Base-by-base conservation (phyloP, 305 asterid species). In the Fraxinus baroniana region DNA sequence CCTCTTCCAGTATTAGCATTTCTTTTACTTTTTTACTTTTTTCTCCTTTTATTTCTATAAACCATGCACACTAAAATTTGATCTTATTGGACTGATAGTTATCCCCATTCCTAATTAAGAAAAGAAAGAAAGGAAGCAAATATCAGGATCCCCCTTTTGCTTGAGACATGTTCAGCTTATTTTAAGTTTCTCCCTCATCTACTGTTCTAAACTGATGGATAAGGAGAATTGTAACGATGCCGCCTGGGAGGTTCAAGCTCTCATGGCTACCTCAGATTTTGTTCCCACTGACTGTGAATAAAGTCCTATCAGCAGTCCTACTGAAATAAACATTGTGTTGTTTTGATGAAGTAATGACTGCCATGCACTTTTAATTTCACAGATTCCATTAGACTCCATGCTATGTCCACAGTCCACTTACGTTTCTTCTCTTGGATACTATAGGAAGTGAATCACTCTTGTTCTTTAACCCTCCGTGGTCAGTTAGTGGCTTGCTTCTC, bases 61-160 rank as follows among this genome's bases (percentile, higher is more conserved):
- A 72, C 66, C 80, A 32, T 81, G 78, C 78, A 20, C 39, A 46
- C 57, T 33, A 64, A 35, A 70, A 35, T 62, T 55, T 73, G 32
- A 35, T 60, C 52, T 1, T 66, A 49, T 72, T 74, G 81, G 57
- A 33, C 49, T 20, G 46, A 17, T 22, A 7, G 28, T 28, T 82
- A 37, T 18, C 37, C 39, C 52, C 13, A 55, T 33, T 72, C 75
- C 15, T 44, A 77, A 70, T 70, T 36, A 66, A 83, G 33, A 78
- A 52, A 46, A 79, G 57, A 35, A 78, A 28, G 55, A 26, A 3
- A 49, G 15, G 46, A 24, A 33, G 39, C 60, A 8, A 8, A 49
- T 57, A 35, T 26, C 52, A 36, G 62, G 17, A 44, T 82, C 13
- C 39, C 64, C n/a, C n/a, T 77, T 49, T 12, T 8, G 20, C 44